Conservation (phyloP, 805 yeast genomes). For the Metschnikowia corniflorae region DNA sequence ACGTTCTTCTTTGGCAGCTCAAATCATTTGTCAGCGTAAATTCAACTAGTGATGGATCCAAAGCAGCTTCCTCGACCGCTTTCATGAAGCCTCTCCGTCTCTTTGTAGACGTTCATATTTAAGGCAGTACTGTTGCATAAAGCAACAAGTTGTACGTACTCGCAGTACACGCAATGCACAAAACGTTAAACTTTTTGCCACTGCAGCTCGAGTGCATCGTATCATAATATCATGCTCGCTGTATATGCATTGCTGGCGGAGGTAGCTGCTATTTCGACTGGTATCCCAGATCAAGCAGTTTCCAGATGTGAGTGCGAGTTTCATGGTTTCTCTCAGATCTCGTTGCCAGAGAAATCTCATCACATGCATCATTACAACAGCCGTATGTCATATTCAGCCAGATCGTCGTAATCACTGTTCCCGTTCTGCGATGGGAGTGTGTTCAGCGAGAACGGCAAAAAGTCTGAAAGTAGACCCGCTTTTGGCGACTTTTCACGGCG, state of each 20-base stretch:
- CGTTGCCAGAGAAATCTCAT: neutral
- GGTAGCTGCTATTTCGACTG: neutral
- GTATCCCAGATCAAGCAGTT: neutral
- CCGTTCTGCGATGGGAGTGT: constrained; percentile 7
- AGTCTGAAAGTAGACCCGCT: constrained; percentile 10
- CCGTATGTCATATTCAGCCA: constrained; percentile 6
- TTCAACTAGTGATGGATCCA: too few relatives aligned
- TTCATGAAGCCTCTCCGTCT: too few relatives aligned
- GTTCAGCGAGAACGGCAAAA: constrained; percentile 15
- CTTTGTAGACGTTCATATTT: too few relatives aligned
- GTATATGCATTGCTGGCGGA: neutral
- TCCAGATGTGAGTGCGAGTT: neutral
- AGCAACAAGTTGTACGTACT: too few relatives aligned
- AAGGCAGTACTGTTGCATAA: too few relatives aligned
- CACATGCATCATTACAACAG: constrained; percentile 3
- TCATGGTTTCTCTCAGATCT: neutral
- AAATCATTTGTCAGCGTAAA: too few relatives aligned
- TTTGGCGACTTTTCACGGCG: constrained; percentile 12
- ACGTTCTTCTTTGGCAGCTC: too few relatives aligned
- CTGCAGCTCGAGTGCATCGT: too few relatives aligned
- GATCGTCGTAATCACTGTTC: neutral
- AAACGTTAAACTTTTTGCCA: too few relatives aligned
- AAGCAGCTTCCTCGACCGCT: too few relatives aligned
- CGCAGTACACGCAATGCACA: too few relatives aligned
- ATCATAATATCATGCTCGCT: neutral